These are phyloP conservation scores for Quercus phellos DNA, from an alignment of 331 rosid species.

Conservation along the genomic window DNA sequence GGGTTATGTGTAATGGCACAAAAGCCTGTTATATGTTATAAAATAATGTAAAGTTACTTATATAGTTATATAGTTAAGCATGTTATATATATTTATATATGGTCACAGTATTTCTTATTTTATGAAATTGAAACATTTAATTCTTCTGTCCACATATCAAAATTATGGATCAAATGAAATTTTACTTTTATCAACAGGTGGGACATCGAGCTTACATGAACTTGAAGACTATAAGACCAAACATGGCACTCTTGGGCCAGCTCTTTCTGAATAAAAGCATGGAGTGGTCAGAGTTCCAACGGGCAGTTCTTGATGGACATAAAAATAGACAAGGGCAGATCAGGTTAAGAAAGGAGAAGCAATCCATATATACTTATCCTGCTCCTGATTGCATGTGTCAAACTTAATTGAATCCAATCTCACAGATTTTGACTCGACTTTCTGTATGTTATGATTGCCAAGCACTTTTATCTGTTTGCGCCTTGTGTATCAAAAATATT, in stretches of 20 bases:
- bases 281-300: conserved; percentile 61
- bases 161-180: not conserved
- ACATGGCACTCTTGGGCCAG: conserved; percentile 78
- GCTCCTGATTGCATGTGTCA: conserved; percentile 88
- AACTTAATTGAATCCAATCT: conserved; percentile 20
- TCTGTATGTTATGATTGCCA: not conserved
- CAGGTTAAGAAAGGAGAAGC: conserved; percentile 71
- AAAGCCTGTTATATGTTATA: not conserved
- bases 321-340: conserved; percentile 70
- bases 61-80: too few species aligned
- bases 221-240: conserved; percentile 78
- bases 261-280: conserved; percentile 71
- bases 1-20: not conserved
- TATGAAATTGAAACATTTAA: not conserved
- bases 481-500: not conserved
- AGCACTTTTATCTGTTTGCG: not conserved
- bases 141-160: not conserved
- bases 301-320: conserved; percentile 60
- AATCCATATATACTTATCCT: conserved; percentile 81
- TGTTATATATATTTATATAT: too few species aligned
- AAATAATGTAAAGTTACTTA: not conserved
- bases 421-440: not conserved
- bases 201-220: conserved; percentile 79
- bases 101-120: not conserved
- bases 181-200: conserved; percentile 46